These are phyloP conservation scores for Penicillium nucicola DNA, from an alignment of 495 filamentous ascomycete genomes.

Conservation along the genomic window DNA sequence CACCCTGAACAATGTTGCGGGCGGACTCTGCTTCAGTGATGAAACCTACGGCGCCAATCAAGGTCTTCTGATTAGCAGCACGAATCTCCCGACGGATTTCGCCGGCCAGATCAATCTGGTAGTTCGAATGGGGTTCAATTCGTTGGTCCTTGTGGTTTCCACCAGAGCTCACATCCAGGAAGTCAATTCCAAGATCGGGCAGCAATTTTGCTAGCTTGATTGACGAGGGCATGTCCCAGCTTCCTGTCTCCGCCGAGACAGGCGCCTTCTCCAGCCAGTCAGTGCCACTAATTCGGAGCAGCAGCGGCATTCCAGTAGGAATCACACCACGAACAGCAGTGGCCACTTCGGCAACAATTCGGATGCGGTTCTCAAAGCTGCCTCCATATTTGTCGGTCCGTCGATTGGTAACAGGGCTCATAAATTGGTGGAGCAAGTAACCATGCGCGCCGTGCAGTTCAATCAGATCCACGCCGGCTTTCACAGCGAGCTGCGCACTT, in stretches of 20 bases:
- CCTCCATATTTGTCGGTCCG: conserved; percentile 64
- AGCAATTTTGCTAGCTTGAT: conserved; percentile 61
- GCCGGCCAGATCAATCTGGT: conserved; percentile 63
- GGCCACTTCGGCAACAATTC: conserved; percentile 53
- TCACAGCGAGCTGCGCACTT: conserved; percentile 56
- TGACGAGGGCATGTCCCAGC: conserved; percentile 64
- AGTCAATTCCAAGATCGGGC: conserved; percentile 63
- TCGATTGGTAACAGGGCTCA: conserved; percentile 56
- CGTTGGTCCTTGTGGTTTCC: conserved; percentile 62
- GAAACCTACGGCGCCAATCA: conserved; percentile 73
- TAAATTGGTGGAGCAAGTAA: conserved; percentile 69
- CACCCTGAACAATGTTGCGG: conserved; percentile 53
- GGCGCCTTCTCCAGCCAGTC: conserved; percentile 66
- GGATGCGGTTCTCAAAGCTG: conserved; percentile 52
- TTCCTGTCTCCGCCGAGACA: conserved; percentile 41
- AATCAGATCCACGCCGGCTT: conserved; percentile 66
- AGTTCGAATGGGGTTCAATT: conserved; percentile 52
- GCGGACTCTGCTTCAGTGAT: conserved; percentile 64
- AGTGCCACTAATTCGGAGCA: conserved; percentile 66
- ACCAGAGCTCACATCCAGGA: conserved; percentile 71
- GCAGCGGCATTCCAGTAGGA: conserved; percentile 59
- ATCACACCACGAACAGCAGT: conserved; percentile 54
- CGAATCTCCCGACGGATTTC: conserved; percentile 55
- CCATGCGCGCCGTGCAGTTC: conserved; percentile 63
- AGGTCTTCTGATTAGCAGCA: conserved; percentile 46